Conservation (phyloP, 495 filamentous ascomycete genomes). For the Podospora appendiculata region DNA sequence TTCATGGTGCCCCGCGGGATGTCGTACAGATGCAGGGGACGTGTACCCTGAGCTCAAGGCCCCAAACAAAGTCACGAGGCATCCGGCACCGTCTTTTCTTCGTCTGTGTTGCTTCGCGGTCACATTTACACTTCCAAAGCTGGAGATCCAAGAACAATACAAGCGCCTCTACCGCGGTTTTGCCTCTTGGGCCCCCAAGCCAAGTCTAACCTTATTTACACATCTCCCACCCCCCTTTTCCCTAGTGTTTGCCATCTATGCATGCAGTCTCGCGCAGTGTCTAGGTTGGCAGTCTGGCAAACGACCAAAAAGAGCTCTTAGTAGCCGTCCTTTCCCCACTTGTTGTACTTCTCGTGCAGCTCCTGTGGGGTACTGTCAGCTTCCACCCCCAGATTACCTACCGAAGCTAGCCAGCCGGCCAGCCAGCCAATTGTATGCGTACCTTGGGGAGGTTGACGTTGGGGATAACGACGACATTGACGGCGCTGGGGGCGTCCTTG, state of each 20-base stretch:
- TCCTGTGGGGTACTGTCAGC: conserved; percentile 40
- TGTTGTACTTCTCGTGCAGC: conserved; percentile 94
- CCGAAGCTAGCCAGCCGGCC: not conserved
- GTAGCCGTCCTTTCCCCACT: conserved; percentile 88
- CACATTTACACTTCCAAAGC: not conserved
- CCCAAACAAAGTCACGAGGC: no score
- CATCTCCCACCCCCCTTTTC: not conserved
- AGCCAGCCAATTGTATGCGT: conserved; percentile 16
- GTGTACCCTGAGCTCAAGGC: no score
- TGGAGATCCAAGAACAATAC: conserved; percentile 7
- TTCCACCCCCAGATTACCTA: not conserved
- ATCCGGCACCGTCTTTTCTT: no score
- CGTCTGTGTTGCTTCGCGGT: not conserved
- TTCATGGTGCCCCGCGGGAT: no score
- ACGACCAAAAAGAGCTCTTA: conserved; percentile 3
- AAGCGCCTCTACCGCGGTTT: conserved; percentile 12
- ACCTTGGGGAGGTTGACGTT: conserved; percentile 91
- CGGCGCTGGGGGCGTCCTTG: conserved; percentile 85
- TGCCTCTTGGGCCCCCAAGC: not conserved
- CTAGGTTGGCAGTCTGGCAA: not conserved
- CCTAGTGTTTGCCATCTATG: not conserved
- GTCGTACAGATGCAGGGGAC: no score
- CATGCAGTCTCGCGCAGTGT: not conserved
- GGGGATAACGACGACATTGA: conserved; percentile 90
- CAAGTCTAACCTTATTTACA: conserved; percentile 13